Conservation (phyloP, 225 moss, liverwort and hornwort genomes). For the Anthoceros angustus region DNA sequence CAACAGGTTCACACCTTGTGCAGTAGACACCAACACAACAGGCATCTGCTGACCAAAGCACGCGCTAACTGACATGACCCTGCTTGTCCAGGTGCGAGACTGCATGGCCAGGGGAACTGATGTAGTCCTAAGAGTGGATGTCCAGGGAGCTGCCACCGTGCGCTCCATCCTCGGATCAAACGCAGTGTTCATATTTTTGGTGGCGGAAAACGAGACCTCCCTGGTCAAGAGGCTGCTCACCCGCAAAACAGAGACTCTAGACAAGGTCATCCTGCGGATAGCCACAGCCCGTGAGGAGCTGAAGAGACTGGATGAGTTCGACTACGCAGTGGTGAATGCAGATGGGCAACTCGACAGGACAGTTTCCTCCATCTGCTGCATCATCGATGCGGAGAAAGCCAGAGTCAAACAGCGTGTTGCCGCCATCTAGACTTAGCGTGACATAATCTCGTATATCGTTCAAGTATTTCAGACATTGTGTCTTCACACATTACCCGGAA, state of each 20-base stretch:
- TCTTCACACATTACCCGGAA: not conserved
- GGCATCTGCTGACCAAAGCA: not conserved
- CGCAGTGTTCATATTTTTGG: constrained; percentile 85
- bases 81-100: constrained; percentile 48
- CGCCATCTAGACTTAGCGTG: constrained; percentile 18
- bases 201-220: constrained; percentile 77
- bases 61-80: not conserved
- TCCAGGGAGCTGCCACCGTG: constrained; percentile 93
- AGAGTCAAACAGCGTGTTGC: constrained; percentile 37
- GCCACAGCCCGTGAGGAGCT: constrained; percentile 91
- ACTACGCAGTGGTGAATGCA: constrained; percentile 89
- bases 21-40: not conserved
- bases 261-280: constrained; percentile 74
- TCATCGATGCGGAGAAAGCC: constrained; percentile 88
- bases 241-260: constrained; percentile 76
- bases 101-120: constrained; percentile 68
- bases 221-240: constrained; percentile 81
- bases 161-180: constrained; percentile 68
- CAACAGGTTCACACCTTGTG: constrained; percentile 37
- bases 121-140: constrained; percentile 83
- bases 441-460: no score
- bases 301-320: constrained; percentile 68
- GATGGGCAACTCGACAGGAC: constrained; percentile 91
- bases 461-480: not conserved
- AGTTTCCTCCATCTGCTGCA: constrained; percentile 77